Evolutionary conservation across 345 rosid species (phyloP), one percentile per base, ranked within the genome.

Genomic region (Syzygium grande): DNA sequence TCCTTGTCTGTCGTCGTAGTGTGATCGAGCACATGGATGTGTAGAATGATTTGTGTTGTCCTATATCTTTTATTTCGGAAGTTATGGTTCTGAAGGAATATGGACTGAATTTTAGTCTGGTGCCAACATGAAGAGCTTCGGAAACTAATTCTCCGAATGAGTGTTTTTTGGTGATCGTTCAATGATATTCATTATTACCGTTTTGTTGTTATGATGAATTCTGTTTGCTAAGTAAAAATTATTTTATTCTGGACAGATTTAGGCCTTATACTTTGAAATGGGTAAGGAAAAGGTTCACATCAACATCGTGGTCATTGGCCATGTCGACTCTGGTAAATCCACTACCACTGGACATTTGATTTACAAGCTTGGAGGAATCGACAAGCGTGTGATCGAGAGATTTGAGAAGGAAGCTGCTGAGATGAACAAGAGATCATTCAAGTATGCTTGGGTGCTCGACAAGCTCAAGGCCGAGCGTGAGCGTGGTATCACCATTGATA

Each of bases 381-480:
- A 95, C 93, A 95, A 94, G 93, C 96, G 96, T 92, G 97, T 94
- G 38, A 95, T 95, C 7, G 96, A 95, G 90, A 91, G 95, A 87
- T 95, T 95, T 0, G 97, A 94, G 94, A 95, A 95, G 93, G 97
- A 95, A 85, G 97, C 97, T 73, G 95, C 96, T 90, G 96, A 94
- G 94, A 95, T 94, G 97, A 95, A 95, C 94, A 95, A 95, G 91
- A 92, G 97, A 89, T 95, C 98, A 2, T 95, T 95, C 94, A 94
- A 94, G 93, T 94, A 95, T 7, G 98, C 98, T 3, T 95, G 98
- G 98, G 98, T 95, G 90, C 96, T 97, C 30, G 99, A 97, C 95
- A 97, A 97, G 92, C 96, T 96, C 56, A 97, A 96, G 95, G 98
- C 99, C 1, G 98, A 96, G 96, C 98, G 99, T 49, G 98, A 97